Percentiles rank a stretch among this genome's conserved stretches.
Conservation (phyloP, 176 grass and related monocot genomes). For the Avena sativa region DNA sequence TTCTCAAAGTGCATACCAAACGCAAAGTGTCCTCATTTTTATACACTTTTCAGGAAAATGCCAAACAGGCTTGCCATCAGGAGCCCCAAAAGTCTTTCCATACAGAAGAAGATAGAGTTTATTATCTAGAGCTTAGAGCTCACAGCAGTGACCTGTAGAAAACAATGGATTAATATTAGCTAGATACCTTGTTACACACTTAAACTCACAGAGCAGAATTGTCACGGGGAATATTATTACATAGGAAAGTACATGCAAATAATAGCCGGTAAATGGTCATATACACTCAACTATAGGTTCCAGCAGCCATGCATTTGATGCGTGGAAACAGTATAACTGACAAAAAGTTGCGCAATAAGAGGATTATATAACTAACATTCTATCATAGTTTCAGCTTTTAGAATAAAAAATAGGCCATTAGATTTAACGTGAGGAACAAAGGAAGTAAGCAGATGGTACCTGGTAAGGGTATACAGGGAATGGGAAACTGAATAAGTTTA, state of each 20-base stretch:
- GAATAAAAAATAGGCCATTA: background rate
- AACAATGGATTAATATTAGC: slow-evolving; percentile 17
- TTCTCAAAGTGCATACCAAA: slow-evolving; percentile 52
- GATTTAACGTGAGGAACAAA: background rate
- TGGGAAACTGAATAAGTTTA: background rate
- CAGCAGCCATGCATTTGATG: background rate
- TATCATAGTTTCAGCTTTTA: background rate
- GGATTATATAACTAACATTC: background rate
- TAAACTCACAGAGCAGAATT: background rate
- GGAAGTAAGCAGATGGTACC: background rate
- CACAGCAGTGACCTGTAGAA: slow-evolving; percentile 78
- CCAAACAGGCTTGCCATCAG: slow-evolving; percentile 75
- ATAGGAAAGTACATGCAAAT: slow-evolving; percentile 15
- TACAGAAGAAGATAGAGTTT: slow-evolving; percentile 95
- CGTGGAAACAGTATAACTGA: background rate
- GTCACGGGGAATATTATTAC: background rate
- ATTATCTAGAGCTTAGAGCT: slow-evolving; percentile 83
- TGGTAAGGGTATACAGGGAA: background rate
- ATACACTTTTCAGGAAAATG: slow-evolving; percentile 92
- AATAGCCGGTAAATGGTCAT: background rate
- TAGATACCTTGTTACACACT: background rate
- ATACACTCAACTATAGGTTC: background rate
- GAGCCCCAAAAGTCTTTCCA: slow-evolving; percentile 62
- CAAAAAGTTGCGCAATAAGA: background rate
- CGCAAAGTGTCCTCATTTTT: slow-evolving; percentile 88